Evolutionary conservation across 2,329 filamentous ascomycete genomes (phyloP), one percentile per base, ranked within the genome.

Genomic region (Xylaria hypoxylon): DNA sequence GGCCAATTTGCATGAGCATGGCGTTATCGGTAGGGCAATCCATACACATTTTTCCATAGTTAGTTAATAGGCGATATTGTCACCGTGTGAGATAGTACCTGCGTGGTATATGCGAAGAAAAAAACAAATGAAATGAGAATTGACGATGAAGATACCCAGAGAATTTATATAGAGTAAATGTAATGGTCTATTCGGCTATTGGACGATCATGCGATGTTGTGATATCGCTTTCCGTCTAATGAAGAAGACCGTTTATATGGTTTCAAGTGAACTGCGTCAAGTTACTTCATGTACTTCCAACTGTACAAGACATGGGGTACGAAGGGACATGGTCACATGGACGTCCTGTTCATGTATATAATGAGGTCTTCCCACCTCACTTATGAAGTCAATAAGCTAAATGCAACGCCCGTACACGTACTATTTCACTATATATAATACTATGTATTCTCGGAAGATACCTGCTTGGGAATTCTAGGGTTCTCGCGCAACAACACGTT

Each of bases 1-100:
- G 59, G 59, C 55, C 17, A 63, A 67, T 69, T 70, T 70, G 69
- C 69, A 70, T 70, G 67, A 70, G 69, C 67, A 65, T 68, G 69
- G 69, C 69, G 69, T 70, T 70, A 65, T 62, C 42, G 67, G 63
- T 69, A 62, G 55, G 61, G 50, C 53, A 66, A 59, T 59, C 48
- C 62, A 69, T 69, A 63, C 51, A 51, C 44, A 50, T 57, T 42
- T 44, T 62, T 51, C 19, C 42, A 50, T 28, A 61, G 35, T 60
- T 55, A 61, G 24, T 56, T 53, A 52, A 59, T 61, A 63, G 48
- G 62, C 38, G n/a, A n/a, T 10, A 26, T 33, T 48, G 40, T 40
- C 52, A 45, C 61, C 35, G 38, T 40, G 57, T 58, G 42, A 57
- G 50, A 56, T 50, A 22, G 7, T 57, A 15, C 13, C 17, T 40